Base-by-base conservation (phyloP, 768 basidiomycete genomes). In the Tricholoma furcatifolium region DNA sequence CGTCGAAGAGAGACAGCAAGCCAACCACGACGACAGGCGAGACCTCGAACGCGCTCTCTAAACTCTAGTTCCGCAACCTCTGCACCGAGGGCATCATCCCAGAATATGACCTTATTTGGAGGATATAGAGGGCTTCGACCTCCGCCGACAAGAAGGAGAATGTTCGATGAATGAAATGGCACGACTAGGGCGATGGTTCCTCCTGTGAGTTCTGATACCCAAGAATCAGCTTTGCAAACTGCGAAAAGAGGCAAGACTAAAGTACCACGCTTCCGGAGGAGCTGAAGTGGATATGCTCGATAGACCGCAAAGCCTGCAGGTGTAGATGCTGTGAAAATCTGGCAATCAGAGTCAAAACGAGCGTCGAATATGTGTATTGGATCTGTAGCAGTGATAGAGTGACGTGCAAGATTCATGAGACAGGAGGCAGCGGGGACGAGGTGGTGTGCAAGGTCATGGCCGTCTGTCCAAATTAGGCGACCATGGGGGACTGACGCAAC, bases 11-110 rank as follows among this genome's bases (percentile, higher is more conserved):
- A 84, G 15, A 93, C 90, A 24, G 86, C 87, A 35, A 93, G 81
- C 90, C 89, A 91, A 14, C 88, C 89, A 30, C 91, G 78, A 55
- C 91, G 75, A 64, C 89, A 91, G 4, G 85, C 85, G 43, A 93
- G 68, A 0, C 91, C 91, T 52, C 88, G 77, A 1, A 93, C 91
- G 53, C 79, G 76, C 70, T 93, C 93, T 62, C 88, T 78, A 64
- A 96, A 95, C 70, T 94, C 92, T 54, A 95, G 78, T 67, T 94
- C 91, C 34, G 89, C 91, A 44, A 92, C 87, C 65, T 93, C 89
- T 55, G 74, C 73, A n/a, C 82, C 82, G 3, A 80, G 70, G 3
- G 78, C 79, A 70, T 92, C 92, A 68, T 95, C 88, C 91, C 91
- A 95, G 48, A 96, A 67, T 58, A 95, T 77, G 49, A 94, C 89